Conservation (phyloP, 306 rosid genomes). For the Quercus gilva region DNA sequence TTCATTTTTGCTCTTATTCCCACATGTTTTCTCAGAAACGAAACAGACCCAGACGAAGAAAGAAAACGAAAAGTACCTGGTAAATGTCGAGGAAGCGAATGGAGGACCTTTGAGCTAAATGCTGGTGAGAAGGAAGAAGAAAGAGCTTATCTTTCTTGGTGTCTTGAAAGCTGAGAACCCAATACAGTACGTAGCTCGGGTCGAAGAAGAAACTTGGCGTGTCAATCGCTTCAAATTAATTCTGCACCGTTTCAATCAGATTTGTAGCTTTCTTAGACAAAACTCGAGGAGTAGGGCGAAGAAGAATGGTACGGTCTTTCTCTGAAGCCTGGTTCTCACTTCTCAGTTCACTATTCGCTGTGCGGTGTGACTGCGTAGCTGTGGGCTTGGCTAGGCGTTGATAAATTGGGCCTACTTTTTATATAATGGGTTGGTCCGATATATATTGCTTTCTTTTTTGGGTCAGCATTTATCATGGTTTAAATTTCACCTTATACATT, state of each 20-base stretch:
- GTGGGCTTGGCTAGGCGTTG: background rate
- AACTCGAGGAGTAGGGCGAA: background rate
- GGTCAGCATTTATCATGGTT: no score
- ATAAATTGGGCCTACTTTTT: background rate
- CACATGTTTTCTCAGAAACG: background rate
- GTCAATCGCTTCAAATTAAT: conserved; percentile 43
- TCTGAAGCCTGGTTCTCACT: background rate
- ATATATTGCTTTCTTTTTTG: no score
- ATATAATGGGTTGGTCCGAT: background rate
- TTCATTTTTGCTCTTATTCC: background rate
- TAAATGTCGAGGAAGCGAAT: conserved; percentile 77
- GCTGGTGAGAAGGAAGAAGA: conserved; percentile 39
- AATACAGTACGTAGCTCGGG: conserved; percentile 31
- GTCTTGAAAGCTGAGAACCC: conserved; percentile 25
- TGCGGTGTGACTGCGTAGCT: no score
- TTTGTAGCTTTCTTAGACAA: background rate
- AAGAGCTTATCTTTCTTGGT: conserved; percentile 25
- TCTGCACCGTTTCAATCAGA: conserved; percentile 35
- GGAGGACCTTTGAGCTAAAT: conserved; percentile 62
- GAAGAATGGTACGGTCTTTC: background rate
- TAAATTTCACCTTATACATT: no score
- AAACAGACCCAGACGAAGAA: background rate
- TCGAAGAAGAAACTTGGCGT: conserved; percentile 17
- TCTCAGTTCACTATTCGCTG: background rate
- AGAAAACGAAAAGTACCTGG: conserved; percentile 39